Evolutionary conservation across 1,284 basidiomycete species (phyloP).

Genomic region (Microbotryum violaceum): DNA sequence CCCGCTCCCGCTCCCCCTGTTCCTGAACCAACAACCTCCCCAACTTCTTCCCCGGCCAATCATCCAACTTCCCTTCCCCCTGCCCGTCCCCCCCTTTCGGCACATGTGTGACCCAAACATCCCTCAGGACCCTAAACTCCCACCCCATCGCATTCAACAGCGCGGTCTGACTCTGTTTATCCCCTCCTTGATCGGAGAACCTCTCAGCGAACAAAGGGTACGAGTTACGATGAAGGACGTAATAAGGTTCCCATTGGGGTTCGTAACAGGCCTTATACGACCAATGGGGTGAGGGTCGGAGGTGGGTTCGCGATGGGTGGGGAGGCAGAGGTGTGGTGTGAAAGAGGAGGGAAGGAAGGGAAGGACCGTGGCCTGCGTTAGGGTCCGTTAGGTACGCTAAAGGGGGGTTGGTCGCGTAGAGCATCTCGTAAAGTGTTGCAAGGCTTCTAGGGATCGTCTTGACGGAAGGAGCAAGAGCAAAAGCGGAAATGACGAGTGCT

Average conservation of each 20-base stretch:
- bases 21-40: neutral
- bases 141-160: slow-evolving; percentile 22
- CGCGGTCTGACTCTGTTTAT: slow-evolving; percentile 21
- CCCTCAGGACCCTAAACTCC: slow-evolving; percentile 10
- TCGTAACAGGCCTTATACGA: slow-evolving; percentile 18
- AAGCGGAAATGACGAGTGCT: slow-evolving; percentile 21
- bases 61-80: no score
- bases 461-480: slow-evolving; percentile 1
- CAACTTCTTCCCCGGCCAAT: no score
- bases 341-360: slow-evolving; percentile 19
- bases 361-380: slow-evolving; percentile 24
- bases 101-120: slow-evolving; percentile 15
- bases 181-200: slow-evolving; percentile 26
- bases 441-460: neutral
- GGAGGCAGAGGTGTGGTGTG: neutral
- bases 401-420: neutral
- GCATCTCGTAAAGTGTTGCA: neutral
- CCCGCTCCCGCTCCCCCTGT: neutral
- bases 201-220: slow-evolving; percentile 26
- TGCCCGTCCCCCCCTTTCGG: neutral
- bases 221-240: slow-evolving; percentile 15
- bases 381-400: slow-evolving; percentile 13
- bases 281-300: neutral
- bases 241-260: slow-evolving; percentile 28
- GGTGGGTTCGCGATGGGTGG: neutral